Conservation (phyloP, 768 basidiomycete species). For the Suillus spraguei region DNA sequence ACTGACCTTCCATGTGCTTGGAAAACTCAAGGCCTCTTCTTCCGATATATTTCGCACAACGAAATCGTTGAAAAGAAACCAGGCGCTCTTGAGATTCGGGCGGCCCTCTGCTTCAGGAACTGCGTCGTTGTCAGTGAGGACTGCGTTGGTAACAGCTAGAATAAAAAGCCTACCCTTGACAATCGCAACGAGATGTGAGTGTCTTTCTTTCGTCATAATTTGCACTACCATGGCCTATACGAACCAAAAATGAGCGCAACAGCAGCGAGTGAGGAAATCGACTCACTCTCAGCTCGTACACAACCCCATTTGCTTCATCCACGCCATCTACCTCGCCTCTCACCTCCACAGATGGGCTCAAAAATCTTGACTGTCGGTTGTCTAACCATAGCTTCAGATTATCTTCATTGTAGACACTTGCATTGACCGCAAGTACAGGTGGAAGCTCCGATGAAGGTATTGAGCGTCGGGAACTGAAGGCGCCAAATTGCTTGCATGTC, state of each 20-base stretch:
- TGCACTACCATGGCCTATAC: slow-evolving; percentile 79
- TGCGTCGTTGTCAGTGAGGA: slow-evolving; percentile 27
- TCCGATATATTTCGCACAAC: slow-evolving; percentile 83
- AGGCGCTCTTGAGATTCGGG: slow-evolving; percentile 51
- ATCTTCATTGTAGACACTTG: slow-evolving; percentile 78
- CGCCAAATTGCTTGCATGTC: slow-evolving; percentile 76
- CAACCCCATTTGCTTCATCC: slow-evolving; percentile 55
- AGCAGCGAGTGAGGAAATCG: slow-evolving; percentile 1
- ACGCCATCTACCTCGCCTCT: slow-evolving; percentile 60
- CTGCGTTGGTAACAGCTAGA: neutral
- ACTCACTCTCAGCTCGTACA: slow-evolving; percentile 76
- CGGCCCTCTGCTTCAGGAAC: slow-evolving; percentile 69
- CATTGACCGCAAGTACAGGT: slow-evolving; percentile 84
- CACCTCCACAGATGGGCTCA: slow-evolving; percentile 58
- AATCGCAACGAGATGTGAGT: slow-evolving; percentile 86
- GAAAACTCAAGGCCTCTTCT: slow-evolving; percentile 85
- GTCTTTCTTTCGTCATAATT: slow-evolving; percentile 67
- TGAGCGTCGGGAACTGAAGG: slow-evolving; percentile 69
- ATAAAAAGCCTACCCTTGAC: slow-evolving; percentile 60
- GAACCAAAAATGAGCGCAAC: neutral
- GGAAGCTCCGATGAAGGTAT: slow-evolving; percentile 71
- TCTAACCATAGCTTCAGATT: slow-evolving; percentile 78
- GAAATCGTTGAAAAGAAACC: slow-evolving; percentile 99
- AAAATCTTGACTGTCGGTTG: slow-evolving; percentile 42
- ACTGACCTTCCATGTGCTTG: slow-evolving; percentile 88